Conservation (phyloP, 352 stramenopile species). For the Phytopythium oedochilum region DNA sequence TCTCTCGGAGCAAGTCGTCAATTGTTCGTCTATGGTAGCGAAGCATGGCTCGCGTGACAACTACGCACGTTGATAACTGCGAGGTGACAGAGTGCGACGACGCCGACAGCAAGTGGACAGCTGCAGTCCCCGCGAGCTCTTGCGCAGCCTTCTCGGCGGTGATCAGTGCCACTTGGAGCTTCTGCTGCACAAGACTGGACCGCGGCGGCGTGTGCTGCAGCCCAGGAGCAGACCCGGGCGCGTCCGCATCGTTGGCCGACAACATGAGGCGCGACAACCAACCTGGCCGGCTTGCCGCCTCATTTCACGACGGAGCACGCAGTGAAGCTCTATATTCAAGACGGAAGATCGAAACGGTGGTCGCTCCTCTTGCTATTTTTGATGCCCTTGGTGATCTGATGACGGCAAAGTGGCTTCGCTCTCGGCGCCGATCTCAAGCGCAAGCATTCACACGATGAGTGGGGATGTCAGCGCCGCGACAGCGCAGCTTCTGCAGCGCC, state of each 20-base stretch:
- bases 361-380: background rate
- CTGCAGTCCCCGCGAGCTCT: slow-evolving; percentile 23
- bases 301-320: background rate
- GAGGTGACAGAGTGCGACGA: background rate
- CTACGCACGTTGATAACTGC: background rate
- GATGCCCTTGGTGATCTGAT: background rate
- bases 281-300: slow-evolving; percentile 2
- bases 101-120: slow-evolving; percentile 5
- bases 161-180: slow-evolving; percentile 54
- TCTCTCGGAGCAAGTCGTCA: background rate
- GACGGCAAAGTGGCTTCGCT: background rate
- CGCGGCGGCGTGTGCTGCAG: slow-evolving; percentile 11
- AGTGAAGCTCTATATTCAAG: background rate
- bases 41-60: background rate
- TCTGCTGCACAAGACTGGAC: slow-evolving; percentile 56
- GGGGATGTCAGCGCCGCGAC: slow-evolving; percentile 16
- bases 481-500: slow-evolving; percentile 30
- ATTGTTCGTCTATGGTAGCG: background rate
- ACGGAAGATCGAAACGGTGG: slow-evolving; percentile 15
- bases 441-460: slow-evolving; percentile 16
- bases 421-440: background rate
- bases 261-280: slow-evolving; percentile 17
- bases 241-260: slow-evolving; percentile 18
- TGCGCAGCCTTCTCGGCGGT: slow-evolving; percentile 35
- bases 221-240: slow-evolving; percentile 4